Percentiles rank a stretch among this genome's conserved stretches.
These are phyloP conservation scores for Debaryomycetaceae sp. DNA, from an alignment of 1,139 yeast genomes.

Conservation along the genomic window DNA sequence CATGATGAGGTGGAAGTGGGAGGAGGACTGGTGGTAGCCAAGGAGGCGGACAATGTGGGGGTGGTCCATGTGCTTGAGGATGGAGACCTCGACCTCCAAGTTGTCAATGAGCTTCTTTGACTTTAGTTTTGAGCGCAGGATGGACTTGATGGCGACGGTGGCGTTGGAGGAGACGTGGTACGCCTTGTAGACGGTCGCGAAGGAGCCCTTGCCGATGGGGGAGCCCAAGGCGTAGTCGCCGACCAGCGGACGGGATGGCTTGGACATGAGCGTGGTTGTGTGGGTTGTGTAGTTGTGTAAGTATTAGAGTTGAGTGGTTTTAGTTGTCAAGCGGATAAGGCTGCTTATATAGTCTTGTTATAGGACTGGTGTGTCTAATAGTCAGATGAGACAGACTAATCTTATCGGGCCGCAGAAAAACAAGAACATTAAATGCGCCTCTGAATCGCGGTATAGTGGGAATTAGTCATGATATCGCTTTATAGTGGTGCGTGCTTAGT, in stretches of 20 bases:
- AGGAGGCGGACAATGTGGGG: slow-evolving; percentile 85
- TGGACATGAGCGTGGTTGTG: too few species aligned
- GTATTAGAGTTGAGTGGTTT: too few species aligned
- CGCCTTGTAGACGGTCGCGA: slow-evolving; percentile 76
- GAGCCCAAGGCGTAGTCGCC: slow-evolving; percentile 47
- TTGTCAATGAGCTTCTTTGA: slow-evolving; percentile 81
- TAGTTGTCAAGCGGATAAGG: too few species aligned
- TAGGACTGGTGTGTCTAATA: too few species aligned
- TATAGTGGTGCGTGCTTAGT: too few species aligned
- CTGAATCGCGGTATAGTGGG: too few species aligned
- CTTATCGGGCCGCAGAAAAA: too few species aligned
- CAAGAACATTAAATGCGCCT: too few species aligned
- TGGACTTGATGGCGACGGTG: slow-evolving; percentile 82
- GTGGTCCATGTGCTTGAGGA: slow-evolving; percentile 75
- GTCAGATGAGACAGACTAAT: too few species aligned
- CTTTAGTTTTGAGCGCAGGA: slow-evolving; percentile 69
- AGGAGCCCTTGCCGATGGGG: slow-evolving; percentile 89
- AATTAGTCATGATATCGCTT: too few species aligned
- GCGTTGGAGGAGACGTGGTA: slow-evolving; percentile 29
- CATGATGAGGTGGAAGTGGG: slow-evolving; percentile 88
- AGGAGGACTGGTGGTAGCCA: slow-evolving; percentile 69
- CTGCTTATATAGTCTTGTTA: too few species aligned
- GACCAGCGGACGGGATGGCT: slow-evolving; percentile 15
- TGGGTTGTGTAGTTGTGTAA: too few species aligned
- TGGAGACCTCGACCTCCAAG: slow-evolving; percentile 81